Conservation (phyloP, 257 asterid genomes). For the Solanum bukasovii region DNA sequence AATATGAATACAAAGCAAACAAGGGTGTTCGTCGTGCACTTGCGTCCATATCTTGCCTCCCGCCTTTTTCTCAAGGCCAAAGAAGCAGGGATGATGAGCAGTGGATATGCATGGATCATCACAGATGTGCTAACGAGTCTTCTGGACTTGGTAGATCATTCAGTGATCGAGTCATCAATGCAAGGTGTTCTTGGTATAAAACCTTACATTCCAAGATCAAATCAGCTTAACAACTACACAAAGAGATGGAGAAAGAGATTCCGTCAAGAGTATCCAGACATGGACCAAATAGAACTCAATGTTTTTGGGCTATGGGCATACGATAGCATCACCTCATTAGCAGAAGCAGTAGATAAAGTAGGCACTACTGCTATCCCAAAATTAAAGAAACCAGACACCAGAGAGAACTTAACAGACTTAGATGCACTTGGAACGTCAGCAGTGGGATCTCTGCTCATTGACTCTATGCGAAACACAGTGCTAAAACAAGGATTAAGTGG, state of each 20-base stretch:
- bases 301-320: conserved; percentile 48
- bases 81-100: conserved; percentile 30
- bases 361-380: not conserved
- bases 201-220: conserved; percentile 27
- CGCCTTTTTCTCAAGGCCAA: conserved; percentile 26
- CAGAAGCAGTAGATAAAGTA: conserved; percentile 17
- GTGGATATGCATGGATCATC: conserved; percentile 43
- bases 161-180: conserved; percentile 31
- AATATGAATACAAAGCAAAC: conserved; percentile 30
- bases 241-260: conserved; percentile 33
- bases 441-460: conserved; percentile 14
- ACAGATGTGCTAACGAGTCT: conserved; percentile 33
- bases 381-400: not conserved
- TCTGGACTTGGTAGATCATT: conserved; percentile 17
- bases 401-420: conserved; percentile 18
- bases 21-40: conserved; percentile 36
- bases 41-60: conserved; percentile 28
- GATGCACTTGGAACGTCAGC: conserved; percentile 28
- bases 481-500: conserved; percentile 34
- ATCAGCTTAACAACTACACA: conserved; percentile 5
- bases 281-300: conserved; percentile 16
- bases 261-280: conserved; percentile 27
- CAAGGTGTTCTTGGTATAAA: conserved; percentile 48
- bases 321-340: conserved; percentile 20
- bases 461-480: conserved; percentile 9